Conservation (phyloP, 352 stramenopile genomes). For the Aphanomyces stellatus region DNA sequence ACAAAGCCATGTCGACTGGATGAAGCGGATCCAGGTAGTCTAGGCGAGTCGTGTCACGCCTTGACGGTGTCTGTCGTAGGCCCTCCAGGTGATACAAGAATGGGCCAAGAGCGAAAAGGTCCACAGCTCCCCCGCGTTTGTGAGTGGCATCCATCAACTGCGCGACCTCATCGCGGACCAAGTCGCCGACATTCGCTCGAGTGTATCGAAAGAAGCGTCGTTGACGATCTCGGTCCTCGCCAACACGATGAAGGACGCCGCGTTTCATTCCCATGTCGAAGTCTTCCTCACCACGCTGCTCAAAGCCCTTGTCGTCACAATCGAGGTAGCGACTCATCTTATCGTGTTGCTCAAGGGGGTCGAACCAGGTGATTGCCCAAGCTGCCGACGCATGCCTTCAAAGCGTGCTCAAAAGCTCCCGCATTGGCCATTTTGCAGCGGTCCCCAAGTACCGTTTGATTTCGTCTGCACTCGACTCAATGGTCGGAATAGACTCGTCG, state of each 20-base stretch:
- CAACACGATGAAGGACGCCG: slow-evolving; percentile 9
- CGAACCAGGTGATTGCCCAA: neutral
- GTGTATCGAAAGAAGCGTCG: slow-evolving; percentile 2
- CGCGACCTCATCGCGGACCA: slow-evolving; percentile 3
- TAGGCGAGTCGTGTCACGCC: neutral
- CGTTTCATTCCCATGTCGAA: slow-evolving; percentile 5
- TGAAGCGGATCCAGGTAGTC: neutral
- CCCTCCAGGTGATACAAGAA: neutral
- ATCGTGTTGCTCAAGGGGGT: neutral
- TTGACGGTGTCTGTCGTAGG: neutral
- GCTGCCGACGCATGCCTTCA: slow-evolving; percentile 3
- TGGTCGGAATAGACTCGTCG: neutral
- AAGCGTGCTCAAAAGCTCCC: neutral
- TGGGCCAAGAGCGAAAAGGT: neutral
- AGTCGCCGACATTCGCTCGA: slow-evolving; percentile 5
- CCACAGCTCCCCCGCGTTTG: slow-evolving; percentile 1
- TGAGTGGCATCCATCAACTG: slow-evolving; percentile 9
- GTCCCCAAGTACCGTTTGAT: neutral
- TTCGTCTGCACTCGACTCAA: too few relatives aligned
- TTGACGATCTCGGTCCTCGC: slow-evolving; percentile 2
- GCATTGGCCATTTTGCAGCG: slow-evolving; percentile 5
- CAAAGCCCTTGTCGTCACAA: neutral
- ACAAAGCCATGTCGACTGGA: neutral
- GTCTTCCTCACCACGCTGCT: slow-evolving; percentile 1
- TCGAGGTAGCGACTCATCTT: neutral